Percentiles rank a stretch among this genome's conserved stretches.
phyloP scores from a whole-genome alignment of 345 rosid species.

The Clarkia xantiana region DNA sequence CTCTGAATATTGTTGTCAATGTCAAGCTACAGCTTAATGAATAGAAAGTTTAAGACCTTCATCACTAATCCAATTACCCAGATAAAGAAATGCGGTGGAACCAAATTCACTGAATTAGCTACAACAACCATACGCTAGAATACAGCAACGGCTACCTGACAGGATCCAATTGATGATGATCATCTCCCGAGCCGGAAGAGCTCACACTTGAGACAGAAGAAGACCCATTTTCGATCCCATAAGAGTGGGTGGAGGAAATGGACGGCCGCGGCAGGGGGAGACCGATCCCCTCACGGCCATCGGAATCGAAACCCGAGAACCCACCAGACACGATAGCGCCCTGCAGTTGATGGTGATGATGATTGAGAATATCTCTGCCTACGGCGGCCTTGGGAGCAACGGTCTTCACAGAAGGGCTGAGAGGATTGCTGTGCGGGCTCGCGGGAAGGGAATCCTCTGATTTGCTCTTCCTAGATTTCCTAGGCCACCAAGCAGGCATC shows the following conservation, averaged over 20 bases:
- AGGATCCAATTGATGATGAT: constrained; percentile 17
- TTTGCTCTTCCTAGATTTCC: constrained; percentile 41
- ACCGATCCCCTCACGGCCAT: constrained; percentile 35
- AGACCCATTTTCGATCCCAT: constrained; percentile 11
- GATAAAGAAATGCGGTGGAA: too few species aligned
- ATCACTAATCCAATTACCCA: too few species aligned
- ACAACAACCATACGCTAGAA: too few species aligned
- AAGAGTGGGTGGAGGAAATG: constrained; percentile 11
- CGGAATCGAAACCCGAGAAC: constrained; percentile 70
- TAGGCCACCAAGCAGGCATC: constrained; percentile 85
- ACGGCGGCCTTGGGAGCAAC: constrained; percentile 9
- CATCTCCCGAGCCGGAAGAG: constrained; percentile 80
- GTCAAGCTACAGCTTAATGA: too few species aligned
- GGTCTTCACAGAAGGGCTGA: constrained; percentile 15
- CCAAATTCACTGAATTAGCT: too few species aligned
- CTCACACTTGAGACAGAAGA: constrained; percentile 64
- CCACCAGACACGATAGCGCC: constrained; percentile 27
- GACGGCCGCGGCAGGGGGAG: constrained; percentile 70
- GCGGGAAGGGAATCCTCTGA: constrained; percentile 6
- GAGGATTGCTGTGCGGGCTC: constrained; percentile 6
- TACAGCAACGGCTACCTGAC: not conserved
- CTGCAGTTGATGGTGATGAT: constrained; percentile 23
- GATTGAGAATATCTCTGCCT: constrained; percentile 15
- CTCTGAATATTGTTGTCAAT: too few species aligned
- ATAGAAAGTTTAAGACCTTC: too few species aligned